These are phyloP conservation scores for Bullera alba DNA, from an alignment of 768 basidiomycete genomes.

Conservation along the genomic window DNA sequence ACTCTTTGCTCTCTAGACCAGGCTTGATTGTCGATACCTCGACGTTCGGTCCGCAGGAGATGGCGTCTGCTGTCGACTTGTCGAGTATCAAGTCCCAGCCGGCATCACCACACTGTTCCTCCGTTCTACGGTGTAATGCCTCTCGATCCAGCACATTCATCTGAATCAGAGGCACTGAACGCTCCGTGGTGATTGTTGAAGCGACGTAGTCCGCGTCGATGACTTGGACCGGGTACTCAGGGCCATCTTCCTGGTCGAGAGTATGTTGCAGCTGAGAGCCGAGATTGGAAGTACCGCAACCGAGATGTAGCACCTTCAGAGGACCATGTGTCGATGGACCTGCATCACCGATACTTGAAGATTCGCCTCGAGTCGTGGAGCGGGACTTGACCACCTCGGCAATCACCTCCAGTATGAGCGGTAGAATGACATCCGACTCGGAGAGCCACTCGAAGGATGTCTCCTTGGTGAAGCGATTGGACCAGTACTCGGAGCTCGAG, in stretches of 20 bases:
- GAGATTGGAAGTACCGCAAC: slow-evolving; percentile 29
- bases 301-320: slow-evolving; percentile 29
- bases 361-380: not conserved
- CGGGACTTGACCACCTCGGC: not conserved
- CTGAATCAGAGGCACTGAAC: not conserved
- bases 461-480: slow-evolving; percentile 23
- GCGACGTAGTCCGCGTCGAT: slow-evolving; percentile 34
- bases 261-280: slow-evolving; percentile 6
- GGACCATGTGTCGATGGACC: not conserved
- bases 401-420: slow-evolving; percentile 11
- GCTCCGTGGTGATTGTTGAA: not conserved
- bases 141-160: slow-evolving; percentile 8
- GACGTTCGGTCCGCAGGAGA: slow-evolving; percentile 25
- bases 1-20: not conserved
- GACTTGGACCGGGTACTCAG: not conserved
- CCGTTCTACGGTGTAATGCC: not conserved
- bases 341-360: not conserved
- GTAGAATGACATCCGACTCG: slow-evolving; percentile 6
- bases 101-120: slow-evolving; percentile 2
- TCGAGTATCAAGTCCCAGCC: slow-evolving; percentile 27
- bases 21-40: no score
- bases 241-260: not conserved
- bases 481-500: slow-evolving; percentile 31
- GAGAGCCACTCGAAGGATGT: slow-evolving; percentile 31
- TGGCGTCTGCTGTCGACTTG: slow-evolving; percentile 40